Evolutionary conservation across 768 basidiomycete species (phyloP).

Genomic region (Russula sp.): DNA sequence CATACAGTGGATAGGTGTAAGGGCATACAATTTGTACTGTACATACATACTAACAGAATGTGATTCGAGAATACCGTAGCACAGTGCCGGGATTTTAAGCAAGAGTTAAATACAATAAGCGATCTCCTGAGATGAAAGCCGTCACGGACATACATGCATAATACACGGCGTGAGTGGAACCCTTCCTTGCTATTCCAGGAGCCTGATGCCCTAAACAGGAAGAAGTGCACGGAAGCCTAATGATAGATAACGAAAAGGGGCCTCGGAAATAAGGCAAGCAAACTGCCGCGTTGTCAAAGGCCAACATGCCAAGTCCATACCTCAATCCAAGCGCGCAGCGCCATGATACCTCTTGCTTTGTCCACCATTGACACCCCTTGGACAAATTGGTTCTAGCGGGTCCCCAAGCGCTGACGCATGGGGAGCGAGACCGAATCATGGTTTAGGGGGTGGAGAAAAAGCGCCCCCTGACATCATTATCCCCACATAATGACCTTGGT

Average conservation of each 20-base stretch:
- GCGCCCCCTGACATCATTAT: constrained; percentile 1
- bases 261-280: constrained; percentile 4
- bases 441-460: not conserved
- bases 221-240: not conserved
- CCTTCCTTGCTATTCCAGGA: not conserved
- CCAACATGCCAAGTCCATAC: constrained; percentile 3
- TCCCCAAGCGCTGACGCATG: not conserved
- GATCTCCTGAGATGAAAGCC: constrained; percentile 3
- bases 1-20: not conserved
- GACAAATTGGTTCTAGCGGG: not conserved
- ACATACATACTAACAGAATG: not conserved
- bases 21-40: not conserved
- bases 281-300: not conserved
- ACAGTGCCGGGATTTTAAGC: not conserved
- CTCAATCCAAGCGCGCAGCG: constrained; percentile 18
- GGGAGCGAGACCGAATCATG: not conserved
- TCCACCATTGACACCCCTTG: not conserved
- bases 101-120: constrained; percentile 6
- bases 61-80: not conserved
- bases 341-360: constrained; percentile 6
- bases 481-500: constrained; percentile 26
- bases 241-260: constrained; percentile 6
- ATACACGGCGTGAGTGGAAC: not conserved
- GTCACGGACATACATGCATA: constrained; percentile 1
- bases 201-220: constrained; percentile 1